A percentile compares a stretch with the other conserved stretches of the same genome.
Conservation (phyloP, 192 early-diverging fungal species). For the Nowakowskiella sp. region DNA sequence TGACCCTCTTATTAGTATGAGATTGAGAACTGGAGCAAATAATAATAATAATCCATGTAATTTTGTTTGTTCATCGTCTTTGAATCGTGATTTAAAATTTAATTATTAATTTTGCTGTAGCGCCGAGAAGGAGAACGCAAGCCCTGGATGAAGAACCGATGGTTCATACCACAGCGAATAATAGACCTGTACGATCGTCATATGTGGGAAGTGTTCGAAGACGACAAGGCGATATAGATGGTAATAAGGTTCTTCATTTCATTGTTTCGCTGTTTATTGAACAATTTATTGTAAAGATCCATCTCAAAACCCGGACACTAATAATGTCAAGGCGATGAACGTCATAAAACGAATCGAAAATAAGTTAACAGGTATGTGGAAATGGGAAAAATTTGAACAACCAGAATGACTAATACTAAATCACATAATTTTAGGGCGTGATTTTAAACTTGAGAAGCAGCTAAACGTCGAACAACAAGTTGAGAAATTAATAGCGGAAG, state of each 20-base stretch:
- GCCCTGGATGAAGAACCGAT: constrained; percentile 4
- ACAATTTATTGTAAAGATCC: constrained; percentile 27
- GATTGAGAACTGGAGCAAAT: constrained; percentile 53
- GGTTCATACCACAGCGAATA: background rate
- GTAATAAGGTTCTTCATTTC: too few relatives aligned
- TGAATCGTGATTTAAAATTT: background rate
- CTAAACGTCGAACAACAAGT: constrained; percentile 82
- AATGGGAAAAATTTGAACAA: background rate
- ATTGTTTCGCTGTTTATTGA: constrained; percentile 1
- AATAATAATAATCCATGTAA: constrained; percentile 20
- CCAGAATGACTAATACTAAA: background rate
- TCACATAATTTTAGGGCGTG: constrained; percentile 49
- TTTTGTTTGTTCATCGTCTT: background rate
- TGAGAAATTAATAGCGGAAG: constrained; percentile 79
- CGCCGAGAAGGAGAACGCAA: constrained; percentile 13
- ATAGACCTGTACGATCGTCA: background rate
- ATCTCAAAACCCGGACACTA: constrained; percentile 47
- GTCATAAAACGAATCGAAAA: constrained; percentile 86
- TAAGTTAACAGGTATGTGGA: constrained; percentile 69
- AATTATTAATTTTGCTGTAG: background rate
- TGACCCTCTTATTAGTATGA: constrained; percentile 91
- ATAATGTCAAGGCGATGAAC: constrained; percentile 71
- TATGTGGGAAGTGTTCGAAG: background rate
- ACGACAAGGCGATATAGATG: constrained; percentile 10
- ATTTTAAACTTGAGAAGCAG: constrained; percentile 74